Conservation (phyloP, 345 rosid species). For the Dipteronia dyeriana region DNA sequence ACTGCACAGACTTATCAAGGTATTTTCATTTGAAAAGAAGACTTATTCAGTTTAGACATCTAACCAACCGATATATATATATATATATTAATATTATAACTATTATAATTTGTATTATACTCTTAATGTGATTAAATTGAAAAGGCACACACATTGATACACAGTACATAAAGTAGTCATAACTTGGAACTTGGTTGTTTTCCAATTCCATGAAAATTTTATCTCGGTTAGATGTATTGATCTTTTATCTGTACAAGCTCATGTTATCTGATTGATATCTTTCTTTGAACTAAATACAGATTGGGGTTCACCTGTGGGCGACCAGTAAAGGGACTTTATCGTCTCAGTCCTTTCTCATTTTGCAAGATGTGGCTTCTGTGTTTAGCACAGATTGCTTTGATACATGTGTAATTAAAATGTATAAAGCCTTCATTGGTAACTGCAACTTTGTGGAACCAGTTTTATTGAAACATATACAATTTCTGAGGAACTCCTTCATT, state of each 20-base stretch:
- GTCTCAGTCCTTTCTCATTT: constrained; percentile 52
- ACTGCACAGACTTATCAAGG: constrained; percentile 71
- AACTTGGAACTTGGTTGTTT: not conserved
- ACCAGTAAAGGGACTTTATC: constrained; percentile 63
- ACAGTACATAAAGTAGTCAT: constrained; percentile 1
- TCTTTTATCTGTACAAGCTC: not conserved
- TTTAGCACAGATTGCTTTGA: constrained; percentile 64
- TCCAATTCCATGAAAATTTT: not conserved
- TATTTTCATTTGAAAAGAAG: constrained; percentile 26
- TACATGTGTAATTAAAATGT: constrained; percentile 60
- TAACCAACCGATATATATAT: constrained; percentile 8
- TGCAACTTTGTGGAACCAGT: constrained; percentile 58
- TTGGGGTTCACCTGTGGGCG: constrained; percentile 76
- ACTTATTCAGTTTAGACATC: not conserved
- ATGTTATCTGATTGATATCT: constrained; percentile 12
- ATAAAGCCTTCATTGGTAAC: constrained; percentile 64
- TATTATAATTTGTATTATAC: not conserved
- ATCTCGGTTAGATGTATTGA: not conserved
- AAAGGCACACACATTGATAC: not conserved
- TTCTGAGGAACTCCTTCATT: constrained; percentile 66
- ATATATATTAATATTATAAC: not conserved
- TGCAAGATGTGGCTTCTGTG: constrained; percentile 56
- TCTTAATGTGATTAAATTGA: not conserved
- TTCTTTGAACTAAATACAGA: constrained; percentile 45
- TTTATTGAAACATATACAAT: constrained; percentile 42